phyloP scores from a whole-genome alignment of 176 grass and related monocot genomes.

The Tuctoria greenei region DNA sequence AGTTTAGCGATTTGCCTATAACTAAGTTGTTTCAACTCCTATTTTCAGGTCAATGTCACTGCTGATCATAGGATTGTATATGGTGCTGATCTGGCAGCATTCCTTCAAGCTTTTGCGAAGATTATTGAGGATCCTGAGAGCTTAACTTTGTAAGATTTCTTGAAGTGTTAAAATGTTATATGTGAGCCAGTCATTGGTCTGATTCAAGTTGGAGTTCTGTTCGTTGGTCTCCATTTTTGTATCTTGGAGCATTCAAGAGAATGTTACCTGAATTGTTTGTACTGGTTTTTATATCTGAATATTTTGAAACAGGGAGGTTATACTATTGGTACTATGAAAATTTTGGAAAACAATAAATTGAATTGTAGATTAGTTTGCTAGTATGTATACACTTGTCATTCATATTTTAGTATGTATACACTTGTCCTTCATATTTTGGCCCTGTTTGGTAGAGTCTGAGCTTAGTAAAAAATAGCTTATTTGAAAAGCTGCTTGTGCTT shows the following conservation, averaged over 20 bases:
- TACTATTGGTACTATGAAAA: constrained; percentile 30
- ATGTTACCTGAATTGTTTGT: constrained; percentile 33
- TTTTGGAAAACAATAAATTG: constrained; percentile 44
- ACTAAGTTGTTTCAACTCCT: background rate
- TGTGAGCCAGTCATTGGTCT: constrained; percentile 1
- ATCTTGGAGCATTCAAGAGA: constrained; percentile 9
- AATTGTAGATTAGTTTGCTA: constrained; percentile 37
- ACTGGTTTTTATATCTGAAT: constrained; percentile 3
- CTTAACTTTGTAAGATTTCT: constrained; percentile 72
- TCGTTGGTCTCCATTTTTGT: constrained; percentile 28
- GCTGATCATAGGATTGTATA: constrained; percentile 97
- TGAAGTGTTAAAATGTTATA: constrained; percentile 32
- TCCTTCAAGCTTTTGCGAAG: constrained; percentile 89
- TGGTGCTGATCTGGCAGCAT: constrained; percentile 96
- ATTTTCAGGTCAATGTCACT: constrained; percentile 90
- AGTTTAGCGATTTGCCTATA: background rate
- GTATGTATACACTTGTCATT: background rate
- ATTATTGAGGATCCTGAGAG: constrained; percentile 85
- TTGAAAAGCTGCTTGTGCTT: too few relatives aligned
- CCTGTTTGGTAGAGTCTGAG: too few relatives aligned
- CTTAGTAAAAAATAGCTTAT: too few relatives aligned
- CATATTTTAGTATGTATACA: constrained; percentile 5
- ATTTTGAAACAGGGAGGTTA: constrained; percentile 21
- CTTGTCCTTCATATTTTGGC: background rate
- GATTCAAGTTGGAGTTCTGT: constrained; percentile 33